Percentiles rank a stretch among this genome's conserved stretches.
These are phyloP conservation scores for Closterium sp. DNA, from an alignment of 139 green algal genomes.

Conservation along the genomic window DNA sequence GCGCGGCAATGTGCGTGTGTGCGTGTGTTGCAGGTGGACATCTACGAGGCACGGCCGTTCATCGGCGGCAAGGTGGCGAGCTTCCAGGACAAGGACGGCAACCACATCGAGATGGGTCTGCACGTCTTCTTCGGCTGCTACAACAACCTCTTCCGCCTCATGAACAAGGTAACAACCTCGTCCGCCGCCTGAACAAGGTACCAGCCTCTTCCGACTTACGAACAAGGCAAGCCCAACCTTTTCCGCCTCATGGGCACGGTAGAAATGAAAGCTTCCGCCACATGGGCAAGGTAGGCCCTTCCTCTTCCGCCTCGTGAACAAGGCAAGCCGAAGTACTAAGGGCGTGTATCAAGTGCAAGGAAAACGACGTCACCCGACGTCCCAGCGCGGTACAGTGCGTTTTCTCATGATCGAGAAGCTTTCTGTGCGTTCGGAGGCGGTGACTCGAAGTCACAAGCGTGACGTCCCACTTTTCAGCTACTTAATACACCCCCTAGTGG, in stretches of 20 bases:
- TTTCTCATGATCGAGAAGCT: too few species aligned
- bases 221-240: conserved; percentile 84
- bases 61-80: conserved; percentile 95
- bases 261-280: neutral
- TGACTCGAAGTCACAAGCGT: too few species aligned
- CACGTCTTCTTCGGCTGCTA: conserved; percentile 97
- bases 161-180: conserved; percentile 92
- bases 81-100: conserved; percentile 89
- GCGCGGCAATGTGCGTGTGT: neutral
- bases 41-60: conserved; percentile 85
- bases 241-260: conserved; percentile 92
- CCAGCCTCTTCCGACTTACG: conserved; percentile 95
- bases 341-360: too few species aligned
- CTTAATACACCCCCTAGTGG: too few species aligned
- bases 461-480: too few species aligned
- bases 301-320: neutral
- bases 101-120: conserved; percentile 96
- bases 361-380: too few species aligned
- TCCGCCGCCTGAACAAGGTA: conserved; percentile 90
- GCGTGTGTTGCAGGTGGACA: conserved; percentile 69
- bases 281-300: neutral
- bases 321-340: too few species aligned
- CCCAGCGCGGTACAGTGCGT: too few species aligned
- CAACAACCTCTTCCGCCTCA: conserved; percentile 92
- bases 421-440: too few species aligned